Evolutionary conservation across 2,329 filamentous ascomycete genomes (phyloP).

Genomic region (Sporothrix schenckii): DNA sequence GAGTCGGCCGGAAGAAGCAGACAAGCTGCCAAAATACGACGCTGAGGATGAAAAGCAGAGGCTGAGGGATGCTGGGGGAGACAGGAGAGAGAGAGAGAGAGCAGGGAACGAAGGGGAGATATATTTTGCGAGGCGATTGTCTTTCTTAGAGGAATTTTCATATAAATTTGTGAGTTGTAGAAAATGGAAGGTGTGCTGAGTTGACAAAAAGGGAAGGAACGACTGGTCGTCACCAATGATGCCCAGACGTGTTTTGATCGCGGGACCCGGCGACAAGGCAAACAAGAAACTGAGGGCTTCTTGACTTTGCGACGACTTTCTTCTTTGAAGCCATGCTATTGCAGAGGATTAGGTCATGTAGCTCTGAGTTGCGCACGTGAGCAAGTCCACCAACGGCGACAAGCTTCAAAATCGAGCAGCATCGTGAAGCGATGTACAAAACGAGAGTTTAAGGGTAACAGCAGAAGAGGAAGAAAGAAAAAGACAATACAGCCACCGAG

Average conservation of each 20-base stretch:
- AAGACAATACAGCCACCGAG: not conserved
- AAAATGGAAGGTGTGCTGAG: slow-evolving; percentile 3
- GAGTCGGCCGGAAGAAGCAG: not conserved
- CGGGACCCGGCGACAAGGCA: not conserved
- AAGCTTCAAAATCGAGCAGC: not conserved
- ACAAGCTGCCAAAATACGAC: not conserved
- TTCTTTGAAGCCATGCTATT: not conserved
- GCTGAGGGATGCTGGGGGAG: not conserved
- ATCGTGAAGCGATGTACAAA: not conserved
- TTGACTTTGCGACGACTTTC: not conserved
- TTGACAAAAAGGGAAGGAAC: slow-evolving; percentile 15
- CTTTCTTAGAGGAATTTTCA: not conserved
- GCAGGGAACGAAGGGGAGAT: not conserved
- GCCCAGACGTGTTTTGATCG: not conserved
- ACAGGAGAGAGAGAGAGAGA: too few relatives aligned
- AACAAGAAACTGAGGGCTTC: not conserved
- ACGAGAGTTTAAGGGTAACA: not conserved
- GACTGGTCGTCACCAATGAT: not conserved
- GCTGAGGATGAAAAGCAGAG: not conserved
- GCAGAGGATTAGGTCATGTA: not conserved
- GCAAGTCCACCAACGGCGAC: not conserved
- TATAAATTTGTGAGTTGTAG: not conserved
- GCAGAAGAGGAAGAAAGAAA: too few relatives aligned
- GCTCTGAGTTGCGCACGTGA: not conserved
- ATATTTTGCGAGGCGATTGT: not conserved